Evolutionary conservation across 202 grass and related monocot genomes (phyloP).

Genomic region (Sporobolus alterniflorus): DNA sequence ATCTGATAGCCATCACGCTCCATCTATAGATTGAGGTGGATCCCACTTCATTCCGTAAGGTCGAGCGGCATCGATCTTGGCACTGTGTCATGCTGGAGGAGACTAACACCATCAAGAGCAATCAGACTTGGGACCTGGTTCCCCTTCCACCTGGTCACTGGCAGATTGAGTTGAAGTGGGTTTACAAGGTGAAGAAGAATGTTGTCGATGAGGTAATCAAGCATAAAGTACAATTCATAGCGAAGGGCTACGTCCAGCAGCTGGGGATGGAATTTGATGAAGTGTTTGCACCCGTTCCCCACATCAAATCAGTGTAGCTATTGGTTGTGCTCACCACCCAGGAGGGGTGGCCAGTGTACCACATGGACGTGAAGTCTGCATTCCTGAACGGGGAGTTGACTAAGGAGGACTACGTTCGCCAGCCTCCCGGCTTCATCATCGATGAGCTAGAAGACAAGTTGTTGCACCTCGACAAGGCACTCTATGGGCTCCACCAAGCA

Average conservation of each 20-base stretch:
- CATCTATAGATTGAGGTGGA: background rate
- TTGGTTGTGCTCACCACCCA: background rate
- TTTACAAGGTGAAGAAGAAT: slow-evolving; percentile 22
- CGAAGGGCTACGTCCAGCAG: background rate
- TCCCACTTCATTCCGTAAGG: background rate
- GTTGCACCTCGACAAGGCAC: background rate
- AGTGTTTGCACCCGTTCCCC: background rate
- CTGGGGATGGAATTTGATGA: background rate
- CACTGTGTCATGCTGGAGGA: background rate
- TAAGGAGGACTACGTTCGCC: too few relatives aligned
- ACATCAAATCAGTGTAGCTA: background rate
- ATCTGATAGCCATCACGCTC: too few relatives aligned
- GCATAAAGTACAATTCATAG: background rate
- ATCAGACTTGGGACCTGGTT: accelerated
- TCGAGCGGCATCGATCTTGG: background rate
- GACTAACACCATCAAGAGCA: too few relatives aligned
- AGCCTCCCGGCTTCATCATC: background rate
- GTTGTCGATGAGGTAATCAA: background rate
- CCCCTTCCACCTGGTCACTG: background rate
- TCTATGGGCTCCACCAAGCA: background rate
- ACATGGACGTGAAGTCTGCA: background rate
- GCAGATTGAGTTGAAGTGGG: background rate
- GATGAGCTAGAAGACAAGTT: background rate
- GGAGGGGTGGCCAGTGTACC: background rate
- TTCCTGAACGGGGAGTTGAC: background rate